phyloP scores from a whole-genome alignment of 345 rosid species.

The Pugionium cornutum region DNA sequence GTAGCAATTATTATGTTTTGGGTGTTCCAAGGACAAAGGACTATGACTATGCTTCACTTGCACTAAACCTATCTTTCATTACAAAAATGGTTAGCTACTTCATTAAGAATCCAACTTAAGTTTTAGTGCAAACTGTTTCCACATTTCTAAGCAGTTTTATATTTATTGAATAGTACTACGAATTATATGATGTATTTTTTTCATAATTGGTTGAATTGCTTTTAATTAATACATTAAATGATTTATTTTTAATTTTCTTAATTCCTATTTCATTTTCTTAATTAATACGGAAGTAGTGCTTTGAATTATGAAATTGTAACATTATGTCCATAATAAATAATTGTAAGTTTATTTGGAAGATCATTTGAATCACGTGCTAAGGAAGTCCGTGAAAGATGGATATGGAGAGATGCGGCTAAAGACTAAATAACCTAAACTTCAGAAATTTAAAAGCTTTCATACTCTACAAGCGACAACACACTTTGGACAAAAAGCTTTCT shows the following conservation, averaged over 20 bases:
- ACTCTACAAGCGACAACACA: slow-evolving; percentile 34
- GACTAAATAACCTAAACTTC: slow-evolving; percentile 14
- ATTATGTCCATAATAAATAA: no score
- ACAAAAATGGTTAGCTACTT: slow-evolving; percentile 32
- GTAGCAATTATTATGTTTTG: slow-evolving; percentile 21
- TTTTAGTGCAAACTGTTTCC: not conserved
- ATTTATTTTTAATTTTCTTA: no score
- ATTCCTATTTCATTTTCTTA: not conserved
- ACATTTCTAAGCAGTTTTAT: slow-evolving; percentile 15
- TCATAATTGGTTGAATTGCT: not conserved
- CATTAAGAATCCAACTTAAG: slow-evolving; percentile 34
- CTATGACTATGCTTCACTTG: slow-evolving; percentile 36
- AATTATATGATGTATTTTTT: slow-evolving; percentile 30
- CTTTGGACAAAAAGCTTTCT: slow-evolving; percentile 29
- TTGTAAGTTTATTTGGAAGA: not conserved
- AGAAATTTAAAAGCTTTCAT: not conserved
- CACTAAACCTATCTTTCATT: slow-evolving; percentile 37
- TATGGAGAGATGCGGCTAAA: slow-evolving; percentile 22
- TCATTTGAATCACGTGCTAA: slow-evolving; percentile 1
- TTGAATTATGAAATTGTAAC: no score
- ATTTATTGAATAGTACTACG: slow-evolving; percentile 32
- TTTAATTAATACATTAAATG: no score
- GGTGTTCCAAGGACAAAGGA: slow-evolving; percentile 31
- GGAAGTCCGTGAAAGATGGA: not conserved
- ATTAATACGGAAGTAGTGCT: no score